Evolutionary conservation across 257 asterid genomes (phyloP).

Genomic region (Solanum microdontum): DNA sequence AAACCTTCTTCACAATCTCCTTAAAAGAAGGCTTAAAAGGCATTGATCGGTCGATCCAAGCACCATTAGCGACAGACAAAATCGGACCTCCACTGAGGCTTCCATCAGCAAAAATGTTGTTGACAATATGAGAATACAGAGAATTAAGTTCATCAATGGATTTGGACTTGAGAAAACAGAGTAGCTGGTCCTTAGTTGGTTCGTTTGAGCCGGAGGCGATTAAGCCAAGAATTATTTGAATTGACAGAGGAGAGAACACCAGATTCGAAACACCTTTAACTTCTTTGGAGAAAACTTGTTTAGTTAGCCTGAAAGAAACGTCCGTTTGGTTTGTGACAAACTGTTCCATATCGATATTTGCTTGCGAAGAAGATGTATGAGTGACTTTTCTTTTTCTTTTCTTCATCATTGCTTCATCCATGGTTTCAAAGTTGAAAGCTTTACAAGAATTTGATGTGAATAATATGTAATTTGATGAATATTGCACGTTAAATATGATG

Average conservation of each 20-base stretch:
- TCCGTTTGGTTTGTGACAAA: conserved; percentile 27
- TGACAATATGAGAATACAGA: conserved; percentile 36
- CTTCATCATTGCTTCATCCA: not conserved
- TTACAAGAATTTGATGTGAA: not conserved
- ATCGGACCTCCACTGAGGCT: conserved; percentile 26
- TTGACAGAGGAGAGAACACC: conserved; percentile 10
- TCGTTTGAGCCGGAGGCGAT: conserved; percentile 5
- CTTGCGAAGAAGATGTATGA: not conserved
- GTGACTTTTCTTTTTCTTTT: not conserved
- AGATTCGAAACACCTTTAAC: conserved; percentile 13
- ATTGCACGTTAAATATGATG: not conserved
- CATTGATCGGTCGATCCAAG: conserved; percentile 37
- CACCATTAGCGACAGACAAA: conserved; percentile 42
- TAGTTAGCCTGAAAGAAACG: conserved; percentile 29
- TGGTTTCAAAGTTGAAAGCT: not conserved
- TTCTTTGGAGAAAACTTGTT: conserved; percentile 22
- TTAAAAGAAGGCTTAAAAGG: conserved; percentile 27
- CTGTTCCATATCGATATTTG: conserved; percentile 25
- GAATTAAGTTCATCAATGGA: conserved; percentile 3
- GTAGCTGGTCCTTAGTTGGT: not conserved
- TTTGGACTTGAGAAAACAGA: conserved; percentile 8
- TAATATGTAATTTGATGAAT: not conserved
- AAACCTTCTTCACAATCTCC: conserved; percentile 18
- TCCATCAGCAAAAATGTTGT: conserved; percentile 31
- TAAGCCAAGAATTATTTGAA: conserved; percentile 1